Evolutionary conservation across 208 protist species (phyloP).

Genomic region (Crithidia acanthocephali): DNA sequence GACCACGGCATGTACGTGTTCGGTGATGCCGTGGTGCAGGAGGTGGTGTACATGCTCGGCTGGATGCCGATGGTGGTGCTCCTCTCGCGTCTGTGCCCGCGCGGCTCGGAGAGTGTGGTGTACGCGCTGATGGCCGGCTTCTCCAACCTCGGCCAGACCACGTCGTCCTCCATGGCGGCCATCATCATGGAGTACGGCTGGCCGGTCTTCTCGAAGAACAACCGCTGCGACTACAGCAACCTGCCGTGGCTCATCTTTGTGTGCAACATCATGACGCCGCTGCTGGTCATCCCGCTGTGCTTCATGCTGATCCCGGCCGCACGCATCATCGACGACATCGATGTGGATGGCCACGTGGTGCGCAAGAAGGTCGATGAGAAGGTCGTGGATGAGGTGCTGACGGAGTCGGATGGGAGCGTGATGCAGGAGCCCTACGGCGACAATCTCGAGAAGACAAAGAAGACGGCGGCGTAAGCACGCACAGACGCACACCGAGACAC

Average conservation of each 20-base stretch:
- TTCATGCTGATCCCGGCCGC: conserved; percentile 71
- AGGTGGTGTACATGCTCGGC: conserved; percentile 74
- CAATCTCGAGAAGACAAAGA: too few relatives aligned
- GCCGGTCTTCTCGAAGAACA: conserved; percentile 57
- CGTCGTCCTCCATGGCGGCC: conserved; percentile 46
- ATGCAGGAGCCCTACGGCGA: too few relatives aligned
- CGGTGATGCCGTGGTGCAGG: conserved; percentile 69
- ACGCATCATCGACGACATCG: conserved; percentile 72
- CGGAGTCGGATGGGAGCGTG: too few relatives aligned
- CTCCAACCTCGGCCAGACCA: conserved; percentile 74
- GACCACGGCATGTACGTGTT: conserved; percentile 79
- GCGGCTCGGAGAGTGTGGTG: conserved; percentile 79
- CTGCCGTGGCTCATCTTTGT: conserved; percentile 69
- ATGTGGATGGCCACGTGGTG: conserved; percentile 43
- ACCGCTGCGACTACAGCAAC: conserved; percentile 75
- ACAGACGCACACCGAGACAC: too few relatives aligned
- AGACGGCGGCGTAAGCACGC: too few relatives aligned
- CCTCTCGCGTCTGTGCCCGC: conserved; percentile 83
- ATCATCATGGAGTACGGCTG: conserved; percentile 65
- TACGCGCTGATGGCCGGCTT: conserved; percentile 89
- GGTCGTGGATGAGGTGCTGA: conserved; percentile 12
- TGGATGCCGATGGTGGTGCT: conserved; percentile 86
- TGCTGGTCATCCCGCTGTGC: conserved; percentile 68
- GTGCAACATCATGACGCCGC: conserved; percentile 51
- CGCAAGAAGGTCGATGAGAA: conserved; percentile 21